Base-by-base conservation (phyloP, 2,329 filamentous ascomycete species). In the Fusarium napiforme region DNA sequence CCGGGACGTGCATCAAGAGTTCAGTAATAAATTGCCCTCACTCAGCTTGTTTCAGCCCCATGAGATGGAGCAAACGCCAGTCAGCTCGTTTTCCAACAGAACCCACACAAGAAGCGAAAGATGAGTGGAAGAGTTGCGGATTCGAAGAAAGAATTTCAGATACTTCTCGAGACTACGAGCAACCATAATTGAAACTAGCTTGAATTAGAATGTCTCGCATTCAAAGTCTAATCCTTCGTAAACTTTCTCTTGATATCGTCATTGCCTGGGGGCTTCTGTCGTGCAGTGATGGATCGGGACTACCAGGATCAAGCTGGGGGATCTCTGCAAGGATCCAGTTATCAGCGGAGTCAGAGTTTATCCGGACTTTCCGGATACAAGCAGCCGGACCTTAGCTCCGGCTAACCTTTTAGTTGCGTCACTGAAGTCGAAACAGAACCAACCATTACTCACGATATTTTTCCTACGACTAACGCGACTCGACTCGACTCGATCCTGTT, bases 281-380 rank as follows among this genome's bases (percentile, higher is more conserved):
- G 45, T 74, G 71, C 64, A 74, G 68, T 40, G 34, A 62, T 42
- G 50, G 71, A 74, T 74, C 60, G 64, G 55, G 36, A 58, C 60
- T 62, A 73, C 71, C 50, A 73, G 72, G 68, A 66, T 75, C 69
- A 69, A 72, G 72, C 64, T 63, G 68, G 72, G 68, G 72, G 64
- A 75, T 73, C 64, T 72, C 52, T 74, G 30, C 72, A 72, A 43
- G 73, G 70, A 72, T 65, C n/a, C 15, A 32, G 30, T 52, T 23
- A 56, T 30, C 21, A 49, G 55, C 75, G 75, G 75, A 73, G 58
- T 15, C 45, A 63, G 40, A 52, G 63, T 77, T 77, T 72, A 74
- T 75, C 75, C 75, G 66, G 39, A 12, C 7, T 7, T n/a, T 32
- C 19, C 36, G 73, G 58, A 55, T 47, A 60, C 49, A 64, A 60